phyloP scores from a whole-genome alignment of 2,329 filamentous ascomycete genomes.

The Cladosporium oxysporum region DNA sequence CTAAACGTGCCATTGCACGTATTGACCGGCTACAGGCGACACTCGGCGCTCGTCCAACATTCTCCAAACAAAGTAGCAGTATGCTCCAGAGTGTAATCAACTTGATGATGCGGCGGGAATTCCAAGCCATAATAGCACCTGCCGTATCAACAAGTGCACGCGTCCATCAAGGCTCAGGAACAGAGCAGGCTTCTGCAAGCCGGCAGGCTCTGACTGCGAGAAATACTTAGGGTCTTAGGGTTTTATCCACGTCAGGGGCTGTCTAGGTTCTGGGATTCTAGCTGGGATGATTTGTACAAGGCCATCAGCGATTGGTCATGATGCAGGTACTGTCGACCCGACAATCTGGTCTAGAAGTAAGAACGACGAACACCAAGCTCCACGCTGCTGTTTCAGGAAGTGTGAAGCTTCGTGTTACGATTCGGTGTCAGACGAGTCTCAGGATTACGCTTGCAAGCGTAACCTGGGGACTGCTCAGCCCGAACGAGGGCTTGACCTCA shows the following conservation, averaged over 20 bases:
- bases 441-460: too few species aligned
- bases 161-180: background rate
- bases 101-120: conserved; percentile 19
- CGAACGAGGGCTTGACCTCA: too few species aligned
- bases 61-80: conserved; percentile 41
- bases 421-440: too few species aligned
- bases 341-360: background rate
- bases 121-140: conserved; percentile 20
- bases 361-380: background rate
- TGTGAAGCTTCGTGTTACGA: background rate
- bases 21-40: conserved; percentile 46
- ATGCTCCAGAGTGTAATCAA: conserved; percentile 28
- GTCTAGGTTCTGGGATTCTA: conserved; percentile 20
- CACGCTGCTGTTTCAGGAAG: background rate
- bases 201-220: background rate
- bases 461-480: too few species aligned
- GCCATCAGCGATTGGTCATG: background rate
- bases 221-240: too few species aligned
- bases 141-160: background rate
- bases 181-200: background rate
- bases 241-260: conserved; percentile 11
- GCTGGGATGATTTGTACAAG: conserved; percentile 18
- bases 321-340: background rate
- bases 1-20: conserved; percentile 46
- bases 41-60: conserved; percentile 37